Evolutionary conservation across 1,284 basidiomycete species (phyloP), one percentile per base, ranked within the genome.

Genomic region (Ceraceosorus bombacis): DNA sequence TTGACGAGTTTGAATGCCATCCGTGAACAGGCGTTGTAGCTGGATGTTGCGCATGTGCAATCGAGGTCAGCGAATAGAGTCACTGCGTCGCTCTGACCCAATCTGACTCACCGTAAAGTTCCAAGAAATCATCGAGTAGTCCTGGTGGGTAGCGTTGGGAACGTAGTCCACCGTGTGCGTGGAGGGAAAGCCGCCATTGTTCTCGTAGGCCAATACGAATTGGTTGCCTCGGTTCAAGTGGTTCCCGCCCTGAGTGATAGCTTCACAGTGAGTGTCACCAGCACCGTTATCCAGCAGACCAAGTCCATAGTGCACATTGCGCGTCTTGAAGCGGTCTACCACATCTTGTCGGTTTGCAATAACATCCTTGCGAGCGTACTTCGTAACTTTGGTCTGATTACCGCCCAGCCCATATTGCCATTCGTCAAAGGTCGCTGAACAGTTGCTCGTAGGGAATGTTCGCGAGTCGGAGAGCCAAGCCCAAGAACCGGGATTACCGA

Each of bases 271-370:
- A n/a, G 69, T 70, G 58, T 71, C 71, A 15, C 71, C 71, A 39
- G 65, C 61, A 36, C 73, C 73, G 49, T 75, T 75, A 59, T 76
- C 74, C 8, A 69, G 57, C 9, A 76, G 51, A 4, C 64, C 74
- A 5, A 69, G 60, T 46, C 66, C 70, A 57, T 68, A 70, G 59
- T 71, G 67, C 12, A 76, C 64, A 37, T 65, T 69, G 27, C 73
- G 65, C 17, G 51, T 50, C 8, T 41, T 55, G 62, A 65, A 77
- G 2, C 59, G 58, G 2, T 61, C 43, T 8, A 73, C 37, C 8
- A 76, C 49, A 12, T 59, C 38, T 41, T 60, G 51, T 38, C 60
- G 62, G 60, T 67, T 53, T 39, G 64, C 53, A 9, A 51, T 54
- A 46, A 74, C 68, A 15, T 69, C 63, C n/a, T 63, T 52, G 36